Percentiles rank a stretch among this genome's conserved stretches.
These are phyloP conservation scores for Triangularia verruculosa DNA, from an alignment of 2,329 filamentous ascomycete genomes.

Conservation along the genomic window DNA sequence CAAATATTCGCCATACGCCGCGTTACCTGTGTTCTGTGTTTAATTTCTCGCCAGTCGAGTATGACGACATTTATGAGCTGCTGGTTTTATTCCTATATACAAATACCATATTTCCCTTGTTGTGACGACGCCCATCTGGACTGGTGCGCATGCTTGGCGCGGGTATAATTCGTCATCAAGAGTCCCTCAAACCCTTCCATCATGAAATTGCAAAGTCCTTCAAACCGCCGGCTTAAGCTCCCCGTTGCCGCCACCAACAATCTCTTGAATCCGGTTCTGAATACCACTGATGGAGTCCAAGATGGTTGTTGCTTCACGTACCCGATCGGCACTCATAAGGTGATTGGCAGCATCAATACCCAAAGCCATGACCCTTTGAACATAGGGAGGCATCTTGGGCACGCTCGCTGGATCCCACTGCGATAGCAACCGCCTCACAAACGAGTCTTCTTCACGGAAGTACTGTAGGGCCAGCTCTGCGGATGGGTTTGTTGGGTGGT, in stretches of 20 bases:
- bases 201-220: neutral
- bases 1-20: neutral
- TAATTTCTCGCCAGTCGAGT: neutral
- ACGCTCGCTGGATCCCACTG: neutral
- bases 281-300: neutral
- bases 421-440: neutral
- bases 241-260: neutral
- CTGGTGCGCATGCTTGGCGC: neutral
- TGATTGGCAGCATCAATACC: slow-evolving; percentile 48
- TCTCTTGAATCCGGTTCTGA: neutral
- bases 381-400: neutral
- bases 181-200: neutral
- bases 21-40: neutral
- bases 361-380: slow-evolving; percentile 36
- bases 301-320: slow-evolving; percentile 25
- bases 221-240: neutral
- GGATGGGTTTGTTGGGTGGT: slow-evolving; percentile 52
- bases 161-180: neutral
- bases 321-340: slow-evolving; percentile 40
- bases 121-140: neutral
- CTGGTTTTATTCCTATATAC: neutral
- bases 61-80: neutral
- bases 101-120: neutral
- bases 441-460: slow-evolving; percentile 30
- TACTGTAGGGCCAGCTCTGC: slow-evolving; percentile 46